phyloP scores from a whole-genome alignment of 345 rosid species.

The Gossypium australe region DNA sequence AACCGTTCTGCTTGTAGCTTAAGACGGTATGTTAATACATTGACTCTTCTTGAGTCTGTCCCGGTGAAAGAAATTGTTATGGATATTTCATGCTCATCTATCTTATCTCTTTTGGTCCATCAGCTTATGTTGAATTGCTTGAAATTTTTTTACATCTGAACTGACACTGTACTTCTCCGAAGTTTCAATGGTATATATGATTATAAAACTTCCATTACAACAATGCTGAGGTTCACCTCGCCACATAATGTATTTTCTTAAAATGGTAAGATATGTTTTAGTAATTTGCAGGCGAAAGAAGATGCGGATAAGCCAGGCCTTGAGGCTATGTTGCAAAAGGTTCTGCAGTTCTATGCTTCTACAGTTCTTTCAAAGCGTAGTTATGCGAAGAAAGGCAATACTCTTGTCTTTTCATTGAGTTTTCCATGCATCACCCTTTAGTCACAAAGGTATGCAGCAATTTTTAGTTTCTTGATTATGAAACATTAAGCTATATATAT shows the following conservation, averaged over 20 bases:
- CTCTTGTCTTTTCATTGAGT: background rate
- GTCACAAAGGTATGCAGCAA: background rate
- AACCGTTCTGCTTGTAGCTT: background rate
- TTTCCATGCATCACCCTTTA: background rate
- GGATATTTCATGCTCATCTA: background rate
- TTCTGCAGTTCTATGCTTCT: slow-evolving; percentile 85
- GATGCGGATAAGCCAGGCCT: slow-evolving; percentile 91
- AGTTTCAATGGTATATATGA: background rate
- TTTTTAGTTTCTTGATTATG: background rate
- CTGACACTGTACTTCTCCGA: background rate
- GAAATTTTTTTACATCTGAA: background rate
- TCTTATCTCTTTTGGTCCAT: background rate
- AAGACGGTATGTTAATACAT: background rate
- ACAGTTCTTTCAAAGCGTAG: slow-evolving; percentile 75
- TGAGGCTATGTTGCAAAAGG: slow-evolving; percentile 86
- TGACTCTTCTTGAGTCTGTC: background rate
- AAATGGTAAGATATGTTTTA: background rate
- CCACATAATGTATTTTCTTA: background rate
- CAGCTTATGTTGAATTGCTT: background rate
- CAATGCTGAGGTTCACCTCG: background rate
- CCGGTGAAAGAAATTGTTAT: background rate
- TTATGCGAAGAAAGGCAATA: slow-evolving; percentile 82
- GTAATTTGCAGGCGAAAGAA: slow-evolving; percentile 66
- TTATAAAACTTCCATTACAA: background rate
- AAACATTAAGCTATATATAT: background rate